Evolutionary conservation across 164 flowering plant species (phyloP), one percentile per base, ranked within the genome.

Genomic region (Cinnamomum micranthum): DNA sequence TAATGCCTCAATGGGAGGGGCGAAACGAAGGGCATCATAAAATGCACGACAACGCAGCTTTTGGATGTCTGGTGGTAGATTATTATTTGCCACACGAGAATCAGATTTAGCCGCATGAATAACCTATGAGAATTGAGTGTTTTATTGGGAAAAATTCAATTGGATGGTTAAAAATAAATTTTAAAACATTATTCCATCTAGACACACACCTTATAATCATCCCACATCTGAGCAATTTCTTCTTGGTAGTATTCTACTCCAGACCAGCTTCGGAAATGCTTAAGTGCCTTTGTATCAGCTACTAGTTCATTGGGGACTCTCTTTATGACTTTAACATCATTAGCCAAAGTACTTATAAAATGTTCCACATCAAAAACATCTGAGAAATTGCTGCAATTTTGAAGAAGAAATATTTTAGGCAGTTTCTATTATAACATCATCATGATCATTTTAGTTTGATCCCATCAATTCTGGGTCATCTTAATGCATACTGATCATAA

Each of bases 41-140:
- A 95, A 90, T 71, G 96, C 90, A 83, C 96, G 98, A 55, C 99
- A 95, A 7, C 98, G 92, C 33, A 95, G 84, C 86, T 88, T 95
- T 81, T 95, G 99, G 75, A 95, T 90, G 74, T 92, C 99, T 71
- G 83, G 84, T 71, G 96, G 96, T 13, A 95, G 86, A 80, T 91
- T 86, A 86, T 93, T 92, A 82, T 95, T 95, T 76, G 98, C 98
- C 11, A 93, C 81, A 62, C 99, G 94, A 75, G 97, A 93, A 86
- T 95, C 99, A 71, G 99, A 90, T 76, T 95, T 95, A 13, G 94
- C 94, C 55, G 99, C 98, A 85, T 91, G 93, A 82, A 95, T 93
- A 50, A 93, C 84, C 99, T 95, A 35, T 51, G 64, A 12, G 7
- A 77, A 77, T 17, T 22, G 47, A 11, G 59, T 12, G 31, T 22